Base-by-base conservation (phyloP, 768 basidiomycete genomes). In the Plicaturopsis crispa region DNA sequence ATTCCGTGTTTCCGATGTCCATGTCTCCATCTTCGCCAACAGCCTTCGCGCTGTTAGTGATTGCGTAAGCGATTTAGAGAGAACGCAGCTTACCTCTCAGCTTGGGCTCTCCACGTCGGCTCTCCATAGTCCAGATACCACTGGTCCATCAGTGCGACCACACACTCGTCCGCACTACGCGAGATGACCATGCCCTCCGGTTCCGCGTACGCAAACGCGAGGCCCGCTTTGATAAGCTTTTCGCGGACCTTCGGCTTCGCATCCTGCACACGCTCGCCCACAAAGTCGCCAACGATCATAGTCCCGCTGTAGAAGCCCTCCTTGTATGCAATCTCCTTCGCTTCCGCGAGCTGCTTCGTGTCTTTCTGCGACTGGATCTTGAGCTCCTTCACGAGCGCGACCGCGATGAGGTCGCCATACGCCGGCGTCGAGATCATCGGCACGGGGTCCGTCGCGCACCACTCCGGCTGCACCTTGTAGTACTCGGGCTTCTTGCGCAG, bases 41-140 rank as follows among this genome's bases (percentile, higher is more conserved):
- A 90, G 63, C 46, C 91, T 96, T 28, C 10, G 39, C 11, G 19
- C 35, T 32, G 39, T 40, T 22, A 47, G 22, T 45, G 21, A 48
- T 36, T 33, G 42, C 30, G 10, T 35, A 31, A 33, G 22, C 17
- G 12, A 36, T 24, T n/a, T 24, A 36, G 17, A 36, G 16, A 40
- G 28, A 26, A 31, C 14, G 18, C 3, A 2, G 70, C 79, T 37
- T 53, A 89, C 90, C 71, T 80, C 58, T 91, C 85, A 4, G 89
- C 78, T 52, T 87, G 74, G 12, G 72, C 75, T 58, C 82, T 86
- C 96, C 96, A 99, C n/a, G 58, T 55, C 1, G 76, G 59, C 66
- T 97, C 91, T 49, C 94, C 96, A 51, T 97, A 99, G 60, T 98
- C 91, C 59, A 98, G 63, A 61, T 98, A 99, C 93, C 94, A 99